Base-by-base conservation (phyloP, 768 basidiomycete species). In the Leucogyrophana mollusca region DNA sequence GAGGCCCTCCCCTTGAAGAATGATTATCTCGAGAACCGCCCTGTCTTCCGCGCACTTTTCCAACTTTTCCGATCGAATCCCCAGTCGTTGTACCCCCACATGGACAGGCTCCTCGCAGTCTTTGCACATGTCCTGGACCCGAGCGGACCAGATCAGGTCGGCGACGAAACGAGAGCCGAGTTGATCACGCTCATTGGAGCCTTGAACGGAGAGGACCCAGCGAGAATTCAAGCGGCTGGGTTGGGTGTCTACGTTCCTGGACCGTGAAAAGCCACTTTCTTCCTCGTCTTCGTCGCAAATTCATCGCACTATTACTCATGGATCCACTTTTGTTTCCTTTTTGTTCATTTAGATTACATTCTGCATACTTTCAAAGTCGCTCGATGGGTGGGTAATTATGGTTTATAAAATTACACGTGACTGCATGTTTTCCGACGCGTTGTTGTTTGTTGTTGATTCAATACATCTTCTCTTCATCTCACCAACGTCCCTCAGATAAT, bases 31-130 rank as follows among this genome's bases (percentile, higher is more conserved):
- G 96, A 98, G 70, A 95, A 96, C 68, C 76, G 82, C 30, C 84
- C 93, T 2, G 82, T 93, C 34, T 95, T 95, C 79, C 80, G 83
- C 22, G 86, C 90, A 5, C 74, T 99, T 56, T 90, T 97, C 82
- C 76, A 84, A 53, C 76, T 98, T 39, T 92, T 94, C 80, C 79
- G 80, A 51, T 79, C 74, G n/a, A 79, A 85, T 59, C 82, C 88
- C 11, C 74, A 80, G 38, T 71, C 78, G 1, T 76, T 97, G 27
- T 74, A 80, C 33, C 82, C 85, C 2, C 80, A 85, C 71, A 75
- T 97, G 59, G 90, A 95, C 59, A 75, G 76, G 43, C 71, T 99
- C 18, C 76, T 98, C 25, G 69, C 71, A 10, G 83, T 92, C 32
- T 96, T 97, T 57, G 80, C 78, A 16, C 75, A 82, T 60, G 91